These are phyloP conservation scores for Dipodascopsis uninucleata DNA, from an alignment of 805 yeast genomes.

Conservation along the genomic window DNA sequence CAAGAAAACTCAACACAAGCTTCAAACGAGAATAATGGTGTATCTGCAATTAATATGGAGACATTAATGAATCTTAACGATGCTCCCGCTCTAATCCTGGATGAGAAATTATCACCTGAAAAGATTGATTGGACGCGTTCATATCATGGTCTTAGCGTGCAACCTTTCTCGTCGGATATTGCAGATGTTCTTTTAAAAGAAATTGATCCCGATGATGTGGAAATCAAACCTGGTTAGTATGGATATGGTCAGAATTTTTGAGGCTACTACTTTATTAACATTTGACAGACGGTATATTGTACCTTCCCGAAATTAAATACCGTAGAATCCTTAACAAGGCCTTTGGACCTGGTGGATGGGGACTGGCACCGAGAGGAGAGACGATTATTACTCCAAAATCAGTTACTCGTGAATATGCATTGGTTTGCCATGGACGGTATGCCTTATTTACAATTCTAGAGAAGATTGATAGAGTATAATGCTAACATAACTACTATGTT, in stretches of 20 bases:
- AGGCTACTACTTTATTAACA: not conserved
- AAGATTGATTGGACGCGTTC: slow-evolving; percentile 76
- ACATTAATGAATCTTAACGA: slow-evolving; percentile 3
- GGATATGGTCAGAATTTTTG: not conserved
- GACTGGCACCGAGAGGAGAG: slow-evolving; percentile 87
- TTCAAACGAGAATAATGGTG: too few relatives aligned
- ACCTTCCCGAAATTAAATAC: slow-evolving; percentile 92
- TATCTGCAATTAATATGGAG: not conserved
- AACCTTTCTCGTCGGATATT: slow-evolving; percentile 63
- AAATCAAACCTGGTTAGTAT: slow-evolving; percentile 65
- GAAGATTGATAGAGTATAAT: too few relatives aligned
- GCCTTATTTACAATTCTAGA: not conserved
- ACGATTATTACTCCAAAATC: slow-evolving; percentile 68
- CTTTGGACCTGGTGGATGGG: slow-evolving; percentile 99
- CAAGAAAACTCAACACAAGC: too few relatives aligned
- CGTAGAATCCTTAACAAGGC: slow-evolving; percentile 83
- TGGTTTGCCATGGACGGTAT: slow-evolving; percentile 74
- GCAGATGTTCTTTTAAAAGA: slow-evolving; percentile 60
- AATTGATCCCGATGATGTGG: slow-evolving; percentile 70
- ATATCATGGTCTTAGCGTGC: slow-evolving; percentile 77
- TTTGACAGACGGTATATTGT: slow-evolving; percentile 69
- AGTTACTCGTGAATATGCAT: slow-evolving; percentile 85
- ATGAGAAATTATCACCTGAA: not conserved
- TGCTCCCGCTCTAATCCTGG: slow-evolving; percentile 7
- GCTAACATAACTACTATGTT: too few relatives aligned